phyloP scores from a whole-genome alignment of 2,329 filamentous ascomycete species.

The Escovopsis sp. region DNA sequence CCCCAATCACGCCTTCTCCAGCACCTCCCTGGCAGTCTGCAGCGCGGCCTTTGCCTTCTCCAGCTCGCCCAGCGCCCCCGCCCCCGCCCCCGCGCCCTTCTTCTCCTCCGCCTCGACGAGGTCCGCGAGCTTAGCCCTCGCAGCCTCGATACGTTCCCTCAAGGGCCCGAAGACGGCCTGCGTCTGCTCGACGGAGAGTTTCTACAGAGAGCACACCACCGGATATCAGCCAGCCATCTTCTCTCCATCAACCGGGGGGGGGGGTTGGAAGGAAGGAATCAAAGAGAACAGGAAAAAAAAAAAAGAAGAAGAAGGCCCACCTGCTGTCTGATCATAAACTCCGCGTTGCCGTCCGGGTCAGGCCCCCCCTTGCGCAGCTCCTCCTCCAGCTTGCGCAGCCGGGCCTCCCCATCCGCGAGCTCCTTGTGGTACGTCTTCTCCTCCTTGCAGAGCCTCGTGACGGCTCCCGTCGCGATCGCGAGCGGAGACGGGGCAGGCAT shows the following conservation, averaged over 20 bases:
- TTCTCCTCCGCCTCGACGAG: constrained; percentile 52
- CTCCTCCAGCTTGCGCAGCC: constrained; percentile 52
- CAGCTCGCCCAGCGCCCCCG: constrained; percentile 30
- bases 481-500: constrained; percentile 72
- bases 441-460: constrained; percentile 80
- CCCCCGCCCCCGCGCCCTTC: constrained; percentile 20
- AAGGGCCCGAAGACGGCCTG: constrained; percentile 66
- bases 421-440: constrained; percentile 84
- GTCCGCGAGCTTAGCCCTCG: constrained; percentile 59
- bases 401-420: constrained; percentile 56
- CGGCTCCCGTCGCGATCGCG: constrained; percentile 62
- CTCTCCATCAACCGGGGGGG: too few species aligned
- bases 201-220: too few species aligned
- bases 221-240: too few species aligned
- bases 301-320: constrained; percentile 32
- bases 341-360: constrained; percentile 56
- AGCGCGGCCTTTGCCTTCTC: constrained; percentile 40
- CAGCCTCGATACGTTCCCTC: constrained; percentile 53
- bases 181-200: constrained; percentile 73
- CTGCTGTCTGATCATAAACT: constrained; percentile 75
- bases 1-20: background rate
- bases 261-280: too few species aligned
- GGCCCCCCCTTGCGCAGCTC: constrained; percentile 35
- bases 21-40: constrained; percentile 28
- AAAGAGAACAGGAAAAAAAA: background rate